Base-by-base conservation (phyloP, 2,329 filamentous ascomycete species). In the Aspergillus chevalieri region DNA sequence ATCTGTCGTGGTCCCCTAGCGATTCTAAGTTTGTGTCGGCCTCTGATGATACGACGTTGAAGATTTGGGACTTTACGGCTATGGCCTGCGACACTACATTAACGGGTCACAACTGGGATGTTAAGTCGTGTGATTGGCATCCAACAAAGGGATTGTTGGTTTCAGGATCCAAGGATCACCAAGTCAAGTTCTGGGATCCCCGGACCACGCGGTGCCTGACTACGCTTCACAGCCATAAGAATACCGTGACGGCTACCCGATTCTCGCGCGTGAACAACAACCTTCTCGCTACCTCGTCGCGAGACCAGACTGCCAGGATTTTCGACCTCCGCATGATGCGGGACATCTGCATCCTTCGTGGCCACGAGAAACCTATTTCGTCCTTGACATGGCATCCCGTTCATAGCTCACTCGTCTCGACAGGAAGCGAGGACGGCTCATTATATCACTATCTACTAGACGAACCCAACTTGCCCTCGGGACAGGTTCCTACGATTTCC, bases 301-400 rank as follows among this genome's bases (percentile, higher is more conserved):
- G 93, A 65, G 93, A 98, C 63, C 89, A 95, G 67, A 95, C 89
- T 1, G 90, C 91, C 7, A 84, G 93, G 52, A 83, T 98, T 43
- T 97, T 97, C 63, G 93, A 98, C 67, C 78, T 98, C 49, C 84
- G 93, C 44, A 95, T 95, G 87, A 97, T 98, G 93, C 87, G 93
- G 55, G 93, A 98, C 67, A 91, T 97, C 49, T 89, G 90, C 59
- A 81, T 97, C 43, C 80, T 98, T 19, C 87, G 92, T 59, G 93
- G 93, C 6, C 91, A 97, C 65, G 91, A 97, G 59, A 97, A 96
- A 71, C 93, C 96, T 57, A 89, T 98, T 52, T 92, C 89, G 10
- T 94, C 90, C 1, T 73, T 98, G 46, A 79, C 88, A 3, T 98
- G 92, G 89, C 93, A 98, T 69, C 93, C 93, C 0, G 82, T 95